Evolutionary conservation across 2,329 filamentous ascomycete species (phyloP), one percentile per base, ranked within the genome.

Genomic region (Ophiostoma angusticollis): DNA sequence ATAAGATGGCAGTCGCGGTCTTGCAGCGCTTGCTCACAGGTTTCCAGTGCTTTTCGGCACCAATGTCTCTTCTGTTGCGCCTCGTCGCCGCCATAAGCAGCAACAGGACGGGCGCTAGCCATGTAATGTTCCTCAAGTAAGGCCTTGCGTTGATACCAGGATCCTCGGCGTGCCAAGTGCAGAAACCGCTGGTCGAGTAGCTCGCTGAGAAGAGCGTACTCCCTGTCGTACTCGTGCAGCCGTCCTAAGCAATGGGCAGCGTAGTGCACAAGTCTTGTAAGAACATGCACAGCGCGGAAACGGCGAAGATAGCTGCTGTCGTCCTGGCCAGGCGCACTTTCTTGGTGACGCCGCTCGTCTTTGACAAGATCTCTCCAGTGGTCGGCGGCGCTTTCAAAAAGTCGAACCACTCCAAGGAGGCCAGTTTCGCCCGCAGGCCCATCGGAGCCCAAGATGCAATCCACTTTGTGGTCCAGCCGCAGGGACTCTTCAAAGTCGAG

Each of bases 121-220:
- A 96, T 87, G 57, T 98, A 96, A 54, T 93, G 86, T 56, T 98
- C 91, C 61, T 98, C 91, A 2, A 98, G 59, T 1, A 98, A 64
- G 1, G 89, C 91, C 59, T 93, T 94, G 16, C 91, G 82, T 54
- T 95, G 87, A 55, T 96, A 96, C 91, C 91, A 98, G 1, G 78
- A 75, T 0, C 91, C 91, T 30, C 91, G 74, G 21, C 87, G 74
- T 2, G 86, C 76, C 31, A 82, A 69, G 51, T 96, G 87, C 51
- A 96, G 96, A 0, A 95, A 68, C 5, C 72, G 72, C 54, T 98
- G 91, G 4, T 62, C 61, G 0, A 98, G 72, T 4, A 98, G 69
- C 51, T 91, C 83, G 0, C 61, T 67, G 1, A 94, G 62, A 1
- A 94, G 61, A 3, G 68, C 62, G 52, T 95, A 78, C 53, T 98